These are phyloP conservation scores for Suhomyces sp. DNA, from an alignment of 805 yeast genomes.

Conservation along the genomic window DNA sequence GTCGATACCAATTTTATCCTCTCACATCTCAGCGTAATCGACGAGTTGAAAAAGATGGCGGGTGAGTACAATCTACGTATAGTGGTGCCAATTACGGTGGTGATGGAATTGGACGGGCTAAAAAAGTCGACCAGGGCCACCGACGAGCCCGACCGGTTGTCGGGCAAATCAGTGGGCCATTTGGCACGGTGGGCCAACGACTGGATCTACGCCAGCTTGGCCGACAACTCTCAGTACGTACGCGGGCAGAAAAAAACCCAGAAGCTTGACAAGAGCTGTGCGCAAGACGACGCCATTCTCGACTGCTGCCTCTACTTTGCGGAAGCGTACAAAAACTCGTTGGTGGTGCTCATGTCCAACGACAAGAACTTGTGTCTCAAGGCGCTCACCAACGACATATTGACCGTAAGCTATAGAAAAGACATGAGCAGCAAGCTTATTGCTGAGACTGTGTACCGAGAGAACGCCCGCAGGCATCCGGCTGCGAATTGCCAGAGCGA, in stretches of 20 bases:
- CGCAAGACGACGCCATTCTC: constrained; percentile 77
- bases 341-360: constrained; percentile 68
- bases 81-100: constrained; percentile 67
- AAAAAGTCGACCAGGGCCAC: constrained; percentile 41
- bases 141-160: constrained; percentile 13
- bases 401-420: constrained; percentile 56
- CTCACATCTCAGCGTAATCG: constrained; percentile 60
- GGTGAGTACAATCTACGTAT: constrained; percentile 45
- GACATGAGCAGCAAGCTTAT: constrained; percentile 46
- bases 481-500: no score
- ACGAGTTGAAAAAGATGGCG: constrained; percentile 45
- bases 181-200: constrained; percentile 71
- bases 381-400: constrained; percentile 63
- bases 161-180: constrained; percentile 43
- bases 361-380: constrained; percentile 81
- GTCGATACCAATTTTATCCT: constrained; percentile 83
- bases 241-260: constrained; percentile 65
- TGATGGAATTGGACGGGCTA: constrained; percentile 80
- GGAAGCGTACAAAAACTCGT: constrained; percentile 25
- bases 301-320: constrained; percentile 77
- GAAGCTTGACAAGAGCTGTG: constrained; percentile 40
- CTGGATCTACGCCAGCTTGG: constrained; percentile 68
- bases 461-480: constrained; percentile 20
- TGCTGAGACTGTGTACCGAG: constrained; percentile 37
- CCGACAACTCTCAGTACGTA: constrained; percentile 48